phyloP scores from a whole-genome alignment of 495 filamentous ascomycete genomes.

The Xylaria bambusicola region DNA sequence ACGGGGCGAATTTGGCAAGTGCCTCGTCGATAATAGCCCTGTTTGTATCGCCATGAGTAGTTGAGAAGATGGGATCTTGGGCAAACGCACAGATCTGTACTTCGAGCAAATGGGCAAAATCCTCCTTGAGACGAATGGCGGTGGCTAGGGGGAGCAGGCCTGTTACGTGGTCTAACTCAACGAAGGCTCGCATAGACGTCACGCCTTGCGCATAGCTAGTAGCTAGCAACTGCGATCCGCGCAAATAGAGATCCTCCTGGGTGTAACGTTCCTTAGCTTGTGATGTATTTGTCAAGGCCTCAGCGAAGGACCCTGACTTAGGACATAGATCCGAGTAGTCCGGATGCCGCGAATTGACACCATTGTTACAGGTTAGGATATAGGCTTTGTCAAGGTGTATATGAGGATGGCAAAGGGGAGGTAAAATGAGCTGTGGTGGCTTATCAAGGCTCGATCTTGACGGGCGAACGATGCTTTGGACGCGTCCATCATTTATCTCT shows the following conservation, averaged over 20 bases:
- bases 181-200: conserved; percentile 71
- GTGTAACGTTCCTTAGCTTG: conserved; percentile 65
- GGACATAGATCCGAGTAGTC: conserved; percentile 63
- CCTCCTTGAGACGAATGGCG: conserved; percentile 57
- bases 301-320: conserved; percentile 60
- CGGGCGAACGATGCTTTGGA: conserved; percentile 17
- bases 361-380: conserved; percentile 48
- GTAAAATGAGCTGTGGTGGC: conserved; percentile 47
- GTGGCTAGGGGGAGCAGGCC: conserved; percentile 58
- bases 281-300: conserved; percentile 63
- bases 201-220: conserved; percentile 69
- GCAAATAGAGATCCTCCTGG: conserved; percentile 57
- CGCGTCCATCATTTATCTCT: conserved; percentile 22
- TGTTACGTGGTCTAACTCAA: conserved; percentile 70
- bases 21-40: conserved; percentile 20
- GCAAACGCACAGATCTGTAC: conserved; percentile 76
- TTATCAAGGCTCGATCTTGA: conserved; percentile 13
- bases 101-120: conserved; percentile 56
- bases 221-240: conserved; percentile 66
- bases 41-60: conserved; percentile 45
- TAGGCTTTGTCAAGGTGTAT: conserved; percentile 79
- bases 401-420: conserved; percentile 72
- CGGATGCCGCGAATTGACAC: conserved; percentile 32
- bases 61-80: conserved; percentile 68
- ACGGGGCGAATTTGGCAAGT: conserved; percentile 41